Evolutionary conservation across 1,284 basidiomycete genomes (phyloP).

Genomic region (Pterula multifida): DNA sequence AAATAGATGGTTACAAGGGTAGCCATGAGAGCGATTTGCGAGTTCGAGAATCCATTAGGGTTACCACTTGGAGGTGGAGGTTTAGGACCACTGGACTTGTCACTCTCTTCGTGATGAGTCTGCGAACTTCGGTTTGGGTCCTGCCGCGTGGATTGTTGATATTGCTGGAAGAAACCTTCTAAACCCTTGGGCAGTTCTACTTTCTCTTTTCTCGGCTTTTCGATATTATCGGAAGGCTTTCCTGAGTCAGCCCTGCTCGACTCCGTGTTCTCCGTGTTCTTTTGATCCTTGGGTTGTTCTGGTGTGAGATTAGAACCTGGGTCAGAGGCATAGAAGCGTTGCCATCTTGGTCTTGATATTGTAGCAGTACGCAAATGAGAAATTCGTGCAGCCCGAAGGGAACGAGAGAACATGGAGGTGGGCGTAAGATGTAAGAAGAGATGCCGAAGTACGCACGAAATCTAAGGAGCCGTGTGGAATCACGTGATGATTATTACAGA

Average conservation of each 20-base stretch:
- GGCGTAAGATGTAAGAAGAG: background rate
- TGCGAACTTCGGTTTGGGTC: conserved; percentile 18
- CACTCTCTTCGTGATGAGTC: conserved; percentile 21
- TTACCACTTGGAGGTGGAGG: conserved; percentile 34
- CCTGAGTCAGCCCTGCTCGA: background rate
- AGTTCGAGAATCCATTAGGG: conserved; percentile 40
- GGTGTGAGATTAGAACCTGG: background rate
- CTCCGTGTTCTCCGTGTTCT: background rate
- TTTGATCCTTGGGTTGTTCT: conserved; percentile 16
- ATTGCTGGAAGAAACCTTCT: conserved; percentile 72
- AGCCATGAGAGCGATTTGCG: conserved; percentile 48
- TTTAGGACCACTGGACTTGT: conserved; percentile 22
- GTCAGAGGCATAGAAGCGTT: background rate
- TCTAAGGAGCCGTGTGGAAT: background rate
- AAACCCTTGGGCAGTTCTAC: conserved; percentile 34
- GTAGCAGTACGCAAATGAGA: background rate
- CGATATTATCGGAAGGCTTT: background rate
- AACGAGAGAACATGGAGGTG: conserved; percentile 28
- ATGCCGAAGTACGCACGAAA: background rate
- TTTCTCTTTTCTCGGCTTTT: background rate
- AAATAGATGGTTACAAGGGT: conserved; percentile 57
- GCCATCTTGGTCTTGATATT: conserved; percentile 10
- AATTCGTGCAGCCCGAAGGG: conserved; percentile 19
- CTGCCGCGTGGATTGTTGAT: conserved; percentile 39
- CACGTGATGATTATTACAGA: too few relatives aligned